Evolutionary conservation across 495 filamentous ascomycete species (phyloP).

Genomic region (Penicilliopsis zonata): DNA sequence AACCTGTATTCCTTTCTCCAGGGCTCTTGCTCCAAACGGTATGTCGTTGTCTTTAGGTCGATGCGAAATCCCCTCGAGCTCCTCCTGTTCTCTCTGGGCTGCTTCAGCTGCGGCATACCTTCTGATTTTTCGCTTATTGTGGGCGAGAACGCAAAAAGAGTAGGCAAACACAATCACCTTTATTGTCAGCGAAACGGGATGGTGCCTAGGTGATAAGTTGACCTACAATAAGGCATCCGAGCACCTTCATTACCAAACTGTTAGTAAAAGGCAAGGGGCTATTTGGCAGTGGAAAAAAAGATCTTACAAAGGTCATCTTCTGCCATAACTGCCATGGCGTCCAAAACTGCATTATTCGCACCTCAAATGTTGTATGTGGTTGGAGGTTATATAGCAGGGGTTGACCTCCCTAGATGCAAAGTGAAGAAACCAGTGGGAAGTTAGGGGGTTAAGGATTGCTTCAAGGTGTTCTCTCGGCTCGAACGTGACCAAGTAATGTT

Average conservation of each 20-base stretch:
- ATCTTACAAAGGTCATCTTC: slow-evolving; percentile 79
- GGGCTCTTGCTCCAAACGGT: slow-evolving; percentile 80
- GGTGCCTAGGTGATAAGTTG: neutral
- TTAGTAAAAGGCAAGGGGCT: too few species aligned
- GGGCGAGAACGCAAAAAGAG: slow-evolving; percentile 34
- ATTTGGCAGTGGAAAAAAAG: neutral
- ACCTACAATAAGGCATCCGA: slow-evolving; percentile 35
- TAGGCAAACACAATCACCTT: slow-evolving; percentile 35
- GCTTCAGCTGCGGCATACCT: slow-evolving; percentile 56
- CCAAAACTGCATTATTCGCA: slow-evolving; percentile 61
- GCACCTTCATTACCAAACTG: slow-evolving; percentile 15
- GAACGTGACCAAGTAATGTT: too few species aligned
- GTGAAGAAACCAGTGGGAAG: too few species aligned
- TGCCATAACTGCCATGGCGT: slow-evolving; percentile 73
- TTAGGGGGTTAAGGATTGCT: too few species aligned
- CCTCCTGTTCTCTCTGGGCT: slow-evolving; percentile 42
- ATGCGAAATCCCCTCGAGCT: slow-evolving; percentile 16
- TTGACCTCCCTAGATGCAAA: too few species aligned
- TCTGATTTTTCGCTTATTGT: slow-evolving; percentile 49
- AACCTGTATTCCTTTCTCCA: slow-evolving; percentile 75
- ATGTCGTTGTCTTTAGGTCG: slow-evolving; percentile 44
- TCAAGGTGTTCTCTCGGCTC: too few species aligned
- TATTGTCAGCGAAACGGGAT: slow-evolving; percentile 18
- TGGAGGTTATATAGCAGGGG: too few species aligned
- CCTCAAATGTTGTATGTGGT: too few species aligned